Evolutionary conservation across 345 rosid genomes (phyloP).

Genomic region (Heritiera fomes): DNA sequence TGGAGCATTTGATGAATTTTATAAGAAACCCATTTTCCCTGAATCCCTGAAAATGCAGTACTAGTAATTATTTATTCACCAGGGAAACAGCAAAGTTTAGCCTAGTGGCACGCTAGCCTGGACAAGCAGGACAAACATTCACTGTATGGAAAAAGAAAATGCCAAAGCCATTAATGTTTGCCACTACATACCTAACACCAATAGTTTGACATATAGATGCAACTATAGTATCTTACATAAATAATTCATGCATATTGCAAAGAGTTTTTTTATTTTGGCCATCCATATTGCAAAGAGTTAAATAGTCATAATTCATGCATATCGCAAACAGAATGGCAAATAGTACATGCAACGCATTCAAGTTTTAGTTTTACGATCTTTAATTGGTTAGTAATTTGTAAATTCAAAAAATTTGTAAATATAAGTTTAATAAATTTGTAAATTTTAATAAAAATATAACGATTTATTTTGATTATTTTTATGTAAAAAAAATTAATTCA

Average conservation of each 20-base stretch:
- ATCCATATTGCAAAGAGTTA: background rate
- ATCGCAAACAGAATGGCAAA: too few relatives aligned
- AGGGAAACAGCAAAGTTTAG: background rate
- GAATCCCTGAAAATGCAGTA: background rate
- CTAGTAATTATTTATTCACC: background rate
- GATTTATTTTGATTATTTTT: too few relatives aligned
- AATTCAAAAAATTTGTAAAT: too few relatives aligned
- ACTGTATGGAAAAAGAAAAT: too few relatives aligned
- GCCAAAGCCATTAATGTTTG: background rate
- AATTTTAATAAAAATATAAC: too few relatives aligned
- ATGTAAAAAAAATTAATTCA: background rate
- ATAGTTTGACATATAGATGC: background rate
- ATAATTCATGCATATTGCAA: background rate
- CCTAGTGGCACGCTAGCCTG: background rate
- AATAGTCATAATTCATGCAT: too few relatives aligned
- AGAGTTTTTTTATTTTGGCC: too few relatives aligned
- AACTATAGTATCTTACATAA: background rate
- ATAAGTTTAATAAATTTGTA: too few relatives aligned
- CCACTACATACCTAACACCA: background rate
- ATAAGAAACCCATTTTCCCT: constrained; percentile 11
- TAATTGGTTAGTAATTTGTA: too few relatives aligned
- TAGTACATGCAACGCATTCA: too few relatives aligned
- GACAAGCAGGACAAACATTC: background rate
- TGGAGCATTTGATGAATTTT: constrained; percentile 28
- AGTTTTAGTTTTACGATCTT: too few relatives aligned